Conservation (phyloP, 495 filamentous ascomycete genomes). For the Penicillium soppii region DNA sequence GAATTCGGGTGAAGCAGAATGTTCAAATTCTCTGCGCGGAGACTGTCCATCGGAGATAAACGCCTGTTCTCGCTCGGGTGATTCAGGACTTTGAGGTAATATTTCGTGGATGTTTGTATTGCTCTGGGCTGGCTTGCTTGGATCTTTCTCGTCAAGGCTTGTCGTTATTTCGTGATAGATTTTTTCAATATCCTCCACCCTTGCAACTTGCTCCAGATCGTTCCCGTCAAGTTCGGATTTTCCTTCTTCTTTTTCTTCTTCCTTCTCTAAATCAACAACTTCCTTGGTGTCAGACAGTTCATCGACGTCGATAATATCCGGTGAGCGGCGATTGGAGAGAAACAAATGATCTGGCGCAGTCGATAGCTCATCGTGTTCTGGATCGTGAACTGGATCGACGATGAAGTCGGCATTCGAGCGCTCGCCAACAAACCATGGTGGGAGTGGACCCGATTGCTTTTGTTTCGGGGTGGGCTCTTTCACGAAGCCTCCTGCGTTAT, state of each 20-base stretch:
- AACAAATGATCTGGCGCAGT: constrained; percentile 35
- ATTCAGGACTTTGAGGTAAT: not conserved
- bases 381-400: constrained; percentile 26
- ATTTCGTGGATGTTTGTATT: not conserved
- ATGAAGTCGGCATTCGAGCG: constrained; percentile 34
- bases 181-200: not conserved
- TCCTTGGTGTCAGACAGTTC: constrained; percentile 30
- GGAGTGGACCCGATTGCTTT: constrained; percentile 62
- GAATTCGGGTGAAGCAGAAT: constrained; percentile 53
- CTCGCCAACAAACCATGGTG: constrained; percentile 75
- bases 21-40: constrained; percentile 6
- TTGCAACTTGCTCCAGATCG: not conserved
- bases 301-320: constrained; percentile 49
- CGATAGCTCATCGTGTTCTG: constrained; percentile 19
- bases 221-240: not conserved
- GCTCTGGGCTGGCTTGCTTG: not conserved
- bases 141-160: not conserved
- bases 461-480: constrained; percentile 45
- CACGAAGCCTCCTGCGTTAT: constrained; percentile 68
- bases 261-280: constrained; percentile 44
- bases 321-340: constrained; percentile 40
- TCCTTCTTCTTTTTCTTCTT: constrained; percentile 23
- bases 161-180: not conserved
- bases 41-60: not conserved
- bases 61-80: not conserved